Percentiles rank a stretch among this genome's conserved stretches.
phyloP scores from a whole-genome alignment of 331 rosid genomes.

The Saraca asoca region DNA sequence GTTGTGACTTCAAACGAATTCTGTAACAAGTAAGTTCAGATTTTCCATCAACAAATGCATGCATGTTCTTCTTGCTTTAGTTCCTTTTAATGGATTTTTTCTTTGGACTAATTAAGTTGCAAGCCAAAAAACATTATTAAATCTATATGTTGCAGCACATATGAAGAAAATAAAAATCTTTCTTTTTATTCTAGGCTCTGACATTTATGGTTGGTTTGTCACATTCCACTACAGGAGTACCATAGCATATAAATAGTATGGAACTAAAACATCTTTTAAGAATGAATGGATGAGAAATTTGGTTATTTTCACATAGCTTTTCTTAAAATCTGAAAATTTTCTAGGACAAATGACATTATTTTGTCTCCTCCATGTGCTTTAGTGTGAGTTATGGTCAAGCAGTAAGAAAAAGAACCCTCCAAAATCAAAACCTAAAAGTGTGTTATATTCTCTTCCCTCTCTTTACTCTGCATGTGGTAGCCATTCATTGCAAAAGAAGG shows the following conservation, averaged over 20 bases:
- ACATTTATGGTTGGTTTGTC: slow-evolving; percentile 32
- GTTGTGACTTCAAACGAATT: too few species aligned
- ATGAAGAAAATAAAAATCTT: slow-evolving; percentile 20
- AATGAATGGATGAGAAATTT: slow-evolving; percentile 46
- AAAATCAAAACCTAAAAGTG: not conserved
- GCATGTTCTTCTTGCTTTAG: too few species aligned
- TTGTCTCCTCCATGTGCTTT: slow-evolving; percentile 51
- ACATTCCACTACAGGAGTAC: slow-evolving; percentile 3
- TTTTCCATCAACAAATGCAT: too few species aligned
- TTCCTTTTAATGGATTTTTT: not conserved
- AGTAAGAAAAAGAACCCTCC: slow-evolving; percentile 24
- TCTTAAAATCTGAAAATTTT: not conserved
- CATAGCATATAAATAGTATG: slow-evolving; percentile 23
- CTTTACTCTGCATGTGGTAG: slow-evolving; percentile 9
- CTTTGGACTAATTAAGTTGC: too few species aligned
- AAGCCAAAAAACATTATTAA: not conserved
- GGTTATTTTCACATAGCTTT: slow-evolving; percentile 3
- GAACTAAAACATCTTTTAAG: slow-evolving; percentile 8
- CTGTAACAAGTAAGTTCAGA: too few species aligned
- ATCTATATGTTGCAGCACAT: slow-evolving; percentile 10
- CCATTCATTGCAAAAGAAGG: slow-evolving; percentile 7
- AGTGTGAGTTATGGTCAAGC: slow-evolving; percentile 29
- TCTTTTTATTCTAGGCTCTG: slow-evolving; percentile 31
- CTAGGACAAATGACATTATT: slow-evolving; percentile 7
- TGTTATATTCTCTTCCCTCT: slow-evolving; percentile 25